These are phyloP conservation scores for Leucocoprinus birnbaumii DNA, from an alignment of 768 basidiomycete genomes.

Conservation along the genomic window DNA sequence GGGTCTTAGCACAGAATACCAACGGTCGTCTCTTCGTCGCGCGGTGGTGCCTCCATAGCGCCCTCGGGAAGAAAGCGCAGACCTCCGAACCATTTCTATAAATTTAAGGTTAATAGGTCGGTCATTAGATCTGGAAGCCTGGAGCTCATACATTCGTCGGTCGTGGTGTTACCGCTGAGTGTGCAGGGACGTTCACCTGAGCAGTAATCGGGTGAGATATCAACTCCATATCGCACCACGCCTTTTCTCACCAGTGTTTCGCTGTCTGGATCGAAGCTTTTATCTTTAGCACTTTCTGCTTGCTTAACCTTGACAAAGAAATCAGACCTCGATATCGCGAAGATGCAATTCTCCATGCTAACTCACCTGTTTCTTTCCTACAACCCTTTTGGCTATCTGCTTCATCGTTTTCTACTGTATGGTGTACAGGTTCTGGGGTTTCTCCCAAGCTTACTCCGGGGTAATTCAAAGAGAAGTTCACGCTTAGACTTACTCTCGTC, in stretches of 20 bases:
- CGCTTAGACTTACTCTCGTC: not conserved
- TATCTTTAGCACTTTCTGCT: not conserved
- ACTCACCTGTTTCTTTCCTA: slow-evolving; percentile 2
- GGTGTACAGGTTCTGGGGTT: not conserved
- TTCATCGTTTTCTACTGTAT: slow-evolving; percentile 2
- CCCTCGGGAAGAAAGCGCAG: slow-evolving; percentile 1
- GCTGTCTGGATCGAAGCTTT: slow-evolving; percentile 1
- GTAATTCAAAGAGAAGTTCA: not conserved
- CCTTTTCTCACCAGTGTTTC: slow-evolving; percentile 6
- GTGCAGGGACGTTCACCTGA: slow-evolving; percentile 9
- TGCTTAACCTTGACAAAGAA: not conserved
- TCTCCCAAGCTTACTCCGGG: not conserved
- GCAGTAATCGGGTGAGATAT: not conserved
- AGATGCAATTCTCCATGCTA: not conserved
- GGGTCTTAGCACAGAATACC: not conserved
- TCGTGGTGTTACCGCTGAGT: not conserved
- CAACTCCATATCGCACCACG: too few species aligned
- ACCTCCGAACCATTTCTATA: slow-evolving; percentile 11
- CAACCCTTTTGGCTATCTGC: not conserved
- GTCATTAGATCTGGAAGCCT: too few species aligned
- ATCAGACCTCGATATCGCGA: too few species aligned
- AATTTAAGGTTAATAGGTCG: slow-evolving; percentile 6
- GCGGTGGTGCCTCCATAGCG: not conserved
- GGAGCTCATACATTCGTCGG: slow-evolving; percentile 2
- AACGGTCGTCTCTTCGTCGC: slow-evolving; percentile 1